phyloP scores from a whole-genome alignment of 345 rosid genomes.

The Erodium maritimum region DNA sequence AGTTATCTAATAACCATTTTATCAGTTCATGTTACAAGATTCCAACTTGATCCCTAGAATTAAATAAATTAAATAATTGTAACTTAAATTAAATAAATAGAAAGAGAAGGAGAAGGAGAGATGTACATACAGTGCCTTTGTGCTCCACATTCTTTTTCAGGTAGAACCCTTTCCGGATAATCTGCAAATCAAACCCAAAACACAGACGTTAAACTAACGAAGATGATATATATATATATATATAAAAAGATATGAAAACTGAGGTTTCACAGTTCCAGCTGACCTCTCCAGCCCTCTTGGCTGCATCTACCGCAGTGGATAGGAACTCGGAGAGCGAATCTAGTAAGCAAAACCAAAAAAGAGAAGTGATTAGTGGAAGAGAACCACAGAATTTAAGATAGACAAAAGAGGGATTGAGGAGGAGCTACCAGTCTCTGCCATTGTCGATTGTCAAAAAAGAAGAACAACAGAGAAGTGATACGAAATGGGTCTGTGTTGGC shows the following conservation, averaged over 20 bases:
- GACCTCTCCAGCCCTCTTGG: constrained; percentile 80
- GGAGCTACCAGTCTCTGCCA: neutral
- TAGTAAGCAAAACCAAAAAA: constrained; percentile 5
- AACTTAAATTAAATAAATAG: neutral
- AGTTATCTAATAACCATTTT: too few relatives aligned
- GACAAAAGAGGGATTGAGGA: neutral
- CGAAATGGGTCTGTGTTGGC: neutral
- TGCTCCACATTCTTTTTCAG: constrained; percentile 86
- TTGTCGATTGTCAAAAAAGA: neutral
- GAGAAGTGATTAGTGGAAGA: neutral
- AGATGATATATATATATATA: neutral
- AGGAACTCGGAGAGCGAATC: constrained; percentile 50
- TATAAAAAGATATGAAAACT: neutral
- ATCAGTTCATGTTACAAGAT: neutral
- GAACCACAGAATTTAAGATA: neutral
- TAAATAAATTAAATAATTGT: neutral
- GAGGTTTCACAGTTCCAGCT: too few relatives aligned
- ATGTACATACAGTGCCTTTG: constrained; percentile 59
- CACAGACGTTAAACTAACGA: neutral
- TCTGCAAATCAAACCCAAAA: constrained; percentile 21
- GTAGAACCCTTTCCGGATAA: constrained; percentile 71
- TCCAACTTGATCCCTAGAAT: neutral
- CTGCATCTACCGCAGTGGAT: constrained; percentile 70
- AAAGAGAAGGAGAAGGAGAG: neutral
- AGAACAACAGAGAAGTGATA: neutral